Percentiles rank a stretch among this genome's conserved stretches.
Conservation (phyloP, 768 basidiomycete genomes). For the Boletus coccyginus region DNA sequence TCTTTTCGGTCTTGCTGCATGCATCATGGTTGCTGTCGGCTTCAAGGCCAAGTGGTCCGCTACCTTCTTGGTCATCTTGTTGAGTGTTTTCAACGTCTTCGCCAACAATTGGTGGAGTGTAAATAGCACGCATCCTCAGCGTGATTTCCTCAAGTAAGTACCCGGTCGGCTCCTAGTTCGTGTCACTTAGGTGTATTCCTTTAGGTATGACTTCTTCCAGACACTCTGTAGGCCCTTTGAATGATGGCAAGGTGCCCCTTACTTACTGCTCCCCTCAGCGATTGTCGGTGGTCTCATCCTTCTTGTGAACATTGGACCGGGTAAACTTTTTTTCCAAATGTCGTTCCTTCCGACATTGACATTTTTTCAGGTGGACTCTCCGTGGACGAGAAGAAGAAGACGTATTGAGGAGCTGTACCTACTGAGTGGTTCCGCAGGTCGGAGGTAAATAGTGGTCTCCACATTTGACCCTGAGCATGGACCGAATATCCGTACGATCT, state of each 20-base stretch:
- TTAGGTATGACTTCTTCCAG: conserved; percentile 98
- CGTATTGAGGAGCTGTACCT: conserved; percentile 44
- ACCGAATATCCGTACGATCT: conserved; percentile 15
- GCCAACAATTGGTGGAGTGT: conserved; percentile 99
- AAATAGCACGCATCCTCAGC: conserved; percentile 86
- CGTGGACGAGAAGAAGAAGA: conserved; percentile 99
- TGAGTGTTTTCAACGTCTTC: conserved; percentile 95
- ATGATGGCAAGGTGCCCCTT: neutral
- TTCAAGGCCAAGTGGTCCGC: conserved; percentile 99
- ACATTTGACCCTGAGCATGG: conserved; percentile 14
- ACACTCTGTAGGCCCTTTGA: conserved; percentile 60
- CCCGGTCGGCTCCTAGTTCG: neutral
- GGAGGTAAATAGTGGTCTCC: conserved; percentile 7
- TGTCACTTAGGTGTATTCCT: conserved; percentile 21
- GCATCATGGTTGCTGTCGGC: conserved; percentile 94
- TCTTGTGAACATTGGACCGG: conserved; percentile 98
- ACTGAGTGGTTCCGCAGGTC: neutral
- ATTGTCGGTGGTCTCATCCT: conserved; percentile 98
- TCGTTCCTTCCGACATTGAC: neutral
- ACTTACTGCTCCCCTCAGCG: conserved; percentile 38
- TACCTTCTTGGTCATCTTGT: conserved; percentile 85
- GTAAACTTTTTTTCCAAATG: conserved; percentile 36
- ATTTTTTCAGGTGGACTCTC: conserved; percentile 76
- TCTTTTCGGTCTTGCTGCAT: conserved; percentile 86
- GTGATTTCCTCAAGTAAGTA: conserved; percentile 95